Evolutionary conservation across 306 rosid species (phyloP).

Genomic region (Medicago ruthenica): DNA sequence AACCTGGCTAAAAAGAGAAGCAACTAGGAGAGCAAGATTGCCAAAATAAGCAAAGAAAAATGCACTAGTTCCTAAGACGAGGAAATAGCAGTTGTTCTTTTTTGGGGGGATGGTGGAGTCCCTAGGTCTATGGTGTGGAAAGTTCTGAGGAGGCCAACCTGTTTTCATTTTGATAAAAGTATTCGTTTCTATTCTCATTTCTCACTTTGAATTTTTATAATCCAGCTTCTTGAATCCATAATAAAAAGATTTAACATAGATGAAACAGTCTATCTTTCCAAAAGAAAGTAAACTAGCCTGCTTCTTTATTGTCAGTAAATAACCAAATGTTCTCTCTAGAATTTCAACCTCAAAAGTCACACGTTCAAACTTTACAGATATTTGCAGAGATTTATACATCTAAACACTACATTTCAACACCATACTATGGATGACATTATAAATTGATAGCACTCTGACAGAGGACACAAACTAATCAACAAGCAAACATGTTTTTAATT

Average conservation of each 20-base stretch:
- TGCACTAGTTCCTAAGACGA: too few relatives aligned
- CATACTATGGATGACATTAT: background rate
- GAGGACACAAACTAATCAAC: background rate
- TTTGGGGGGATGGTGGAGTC: too few relatives aligned
- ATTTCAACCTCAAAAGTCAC: background rate
- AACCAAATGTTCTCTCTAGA: background rate
- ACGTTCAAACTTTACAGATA: background rate
- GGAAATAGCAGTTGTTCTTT: too few relatives aligned
- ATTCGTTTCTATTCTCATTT: background rate
- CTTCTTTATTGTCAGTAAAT: background rate
- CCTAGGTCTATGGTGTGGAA: too few relatives aligned
- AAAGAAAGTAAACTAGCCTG: background rate
- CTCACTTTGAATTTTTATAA: background rate
- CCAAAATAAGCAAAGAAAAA: too few relatives aligned
- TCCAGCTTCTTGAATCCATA: background rate
- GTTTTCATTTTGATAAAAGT: too few relatives aligned
- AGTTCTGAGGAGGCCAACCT: too few relatives aligned
- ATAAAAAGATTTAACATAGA: background rate
- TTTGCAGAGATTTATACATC: background rate
- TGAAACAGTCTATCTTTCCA: background rate
- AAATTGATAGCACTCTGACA: background rate
- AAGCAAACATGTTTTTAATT: slow-evolving; percentile 1
- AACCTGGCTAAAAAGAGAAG: too few relatives aligned
- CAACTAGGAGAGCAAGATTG: too few relatives aligned
- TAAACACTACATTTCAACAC: background rate